Base-by-base conservation (phyloP, 495 filamentous ascomycete genomes). In the Penicillium desertorum region DNA sequence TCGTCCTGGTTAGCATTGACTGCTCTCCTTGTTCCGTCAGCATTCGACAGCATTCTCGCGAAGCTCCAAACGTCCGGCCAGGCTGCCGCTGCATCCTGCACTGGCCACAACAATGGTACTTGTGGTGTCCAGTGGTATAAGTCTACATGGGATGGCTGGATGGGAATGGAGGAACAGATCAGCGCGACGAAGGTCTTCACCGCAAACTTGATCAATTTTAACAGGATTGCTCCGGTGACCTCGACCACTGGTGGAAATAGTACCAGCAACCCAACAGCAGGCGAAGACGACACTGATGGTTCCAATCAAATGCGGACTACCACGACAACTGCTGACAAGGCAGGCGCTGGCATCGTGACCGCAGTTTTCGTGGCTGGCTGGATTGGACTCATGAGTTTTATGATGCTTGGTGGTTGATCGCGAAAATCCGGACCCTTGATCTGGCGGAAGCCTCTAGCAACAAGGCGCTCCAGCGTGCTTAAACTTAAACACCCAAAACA, bases 101-200 rank as follows among this genome's bases (percentile, higher is more conserved):
- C 71, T 0, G 84, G 86, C 9, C 81, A 81, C 32, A 61, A 64
- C 46, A 87, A 88, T 64, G 76, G 82, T 17, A 81, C 82, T 7
- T 96, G 92, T 65, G 90, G 91, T 2, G 72, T 88, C 37, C 79
- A 79, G 45, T 96, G 91, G 90, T 81, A 76, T 56, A 70, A 77
- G 11, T 74, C 75, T 14, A 73, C 74, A 19, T 91, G 83, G 69
- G 89, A 92, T 64, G 82, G 83, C 5, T 74, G 73, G 51, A 79
- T 64, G 17, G 90, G 90, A 10, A 83, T 91, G 63, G 79, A 76
- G 45, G 67, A 74, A 41, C 60, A 78, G 45, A 74, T 78, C 50
- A 71, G 62, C 76, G 78, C 91, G 37, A 82, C 84, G 62, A 81
- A 86, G n/a, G 76, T 82, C 20, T 69, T 89, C 17, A 73, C 76